Conservation (phyloP, 805 yeast genomes). For the Saccharomycopsis microspora region DNA sequence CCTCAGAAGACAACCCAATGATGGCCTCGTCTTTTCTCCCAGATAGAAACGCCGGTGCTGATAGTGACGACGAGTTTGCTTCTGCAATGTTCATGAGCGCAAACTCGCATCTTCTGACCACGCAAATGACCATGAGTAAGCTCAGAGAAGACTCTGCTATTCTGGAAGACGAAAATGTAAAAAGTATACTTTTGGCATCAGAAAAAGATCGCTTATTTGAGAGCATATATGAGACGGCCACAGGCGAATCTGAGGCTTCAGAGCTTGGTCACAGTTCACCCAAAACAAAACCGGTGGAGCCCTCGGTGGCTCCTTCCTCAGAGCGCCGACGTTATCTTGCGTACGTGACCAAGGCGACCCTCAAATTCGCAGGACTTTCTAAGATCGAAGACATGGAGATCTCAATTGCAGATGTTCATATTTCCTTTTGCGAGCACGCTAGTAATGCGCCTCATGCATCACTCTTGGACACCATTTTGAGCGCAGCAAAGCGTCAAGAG, state of each 20-base stretch:
- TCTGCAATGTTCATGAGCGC: conserved; percentile 15
- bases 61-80: not conserved
- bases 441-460: not conserved
- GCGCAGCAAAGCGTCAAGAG: not conserved
- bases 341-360: not conserved
- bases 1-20: conserved; percentile 21
- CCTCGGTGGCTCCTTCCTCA: not conserved
- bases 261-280: not conserved
- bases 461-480: conserved; percentile 7
- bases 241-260: not conserved
- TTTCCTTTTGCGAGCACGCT: conserved; percentile 25
- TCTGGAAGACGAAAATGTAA: not conserved
- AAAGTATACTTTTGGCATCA: not conserved
- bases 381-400: conserved; percentile 26
- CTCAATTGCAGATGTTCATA: conserved; percentile 28
- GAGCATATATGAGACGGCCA: conserved; percentile 15
- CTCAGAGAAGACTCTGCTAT: conserved; percentile 3
- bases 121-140: conserved; percentile 14
- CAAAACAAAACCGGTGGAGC: not conserved
- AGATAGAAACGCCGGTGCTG: not conserved
- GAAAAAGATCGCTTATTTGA: conserved; percentile 9
- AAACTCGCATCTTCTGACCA: conserved; percentile 14
- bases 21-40: conserved; percentile 22
- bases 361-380: conserved; percentile 17
- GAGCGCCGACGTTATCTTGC: conserved; percentile 3